These are phyloP conservation scores for Mycena metata DNA, from an alignment of 768 basidiomycete genomes.

Conservation along the genomic window DNA sequence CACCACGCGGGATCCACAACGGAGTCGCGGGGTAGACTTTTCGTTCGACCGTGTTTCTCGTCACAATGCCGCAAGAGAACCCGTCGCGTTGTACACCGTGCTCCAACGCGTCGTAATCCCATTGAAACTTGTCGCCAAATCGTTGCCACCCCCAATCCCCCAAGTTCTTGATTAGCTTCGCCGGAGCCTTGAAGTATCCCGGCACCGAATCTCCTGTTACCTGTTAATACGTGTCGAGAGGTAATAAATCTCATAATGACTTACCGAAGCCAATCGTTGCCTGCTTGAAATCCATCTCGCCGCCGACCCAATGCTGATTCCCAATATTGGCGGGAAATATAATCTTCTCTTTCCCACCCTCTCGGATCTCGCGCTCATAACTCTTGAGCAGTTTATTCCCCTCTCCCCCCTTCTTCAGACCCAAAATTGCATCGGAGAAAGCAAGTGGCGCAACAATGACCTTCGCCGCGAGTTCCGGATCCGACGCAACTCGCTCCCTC, in stretches of 20 bases:
- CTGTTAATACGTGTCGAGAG: too few species aligned
- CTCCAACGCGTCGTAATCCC: constrained; percentile 2
- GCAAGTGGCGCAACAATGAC: constrained; percentile 28
- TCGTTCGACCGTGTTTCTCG: background rate
- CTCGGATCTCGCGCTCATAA: constrained; percentile 13
- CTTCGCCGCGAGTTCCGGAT: constrained; percentile 3
- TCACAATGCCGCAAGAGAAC: background rate
- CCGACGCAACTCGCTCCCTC: constrained; percentile 12
- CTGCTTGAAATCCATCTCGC: constrained; percentile 1
- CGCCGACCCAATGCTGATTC: constrained; percentile 15
- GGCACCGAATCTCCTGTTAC: too few species aligned
- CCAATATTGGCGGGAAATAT: constrained; percentile 11
- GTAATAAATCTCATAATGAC: too few species aligned
- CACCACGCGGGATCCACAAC: constrained; percentile 2
- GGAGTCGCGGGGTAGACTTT: background rate
- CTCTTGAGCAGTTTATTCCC: background rate
- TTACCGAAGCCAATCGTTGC: constrained; percentile 8
- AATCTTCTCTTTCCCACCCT: background rate
- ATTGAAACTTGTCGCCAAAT: too few species aligned
- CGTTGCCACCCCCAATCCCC: too few species aligned
- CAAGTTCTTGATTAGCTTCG: too few species aligned
- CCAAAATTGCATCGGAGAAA: background rate
- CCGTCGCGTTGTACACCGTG: constrained; percentile 6
- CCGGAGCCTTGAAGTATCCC: too few species aligned
- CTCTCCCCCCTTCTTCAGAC: background rate